These are phyloP conservation scores for Diatrype stigma DNA, from an alignment of 2,329 filamentous ascomycete species.

Conservation along the genomic window DNA sequence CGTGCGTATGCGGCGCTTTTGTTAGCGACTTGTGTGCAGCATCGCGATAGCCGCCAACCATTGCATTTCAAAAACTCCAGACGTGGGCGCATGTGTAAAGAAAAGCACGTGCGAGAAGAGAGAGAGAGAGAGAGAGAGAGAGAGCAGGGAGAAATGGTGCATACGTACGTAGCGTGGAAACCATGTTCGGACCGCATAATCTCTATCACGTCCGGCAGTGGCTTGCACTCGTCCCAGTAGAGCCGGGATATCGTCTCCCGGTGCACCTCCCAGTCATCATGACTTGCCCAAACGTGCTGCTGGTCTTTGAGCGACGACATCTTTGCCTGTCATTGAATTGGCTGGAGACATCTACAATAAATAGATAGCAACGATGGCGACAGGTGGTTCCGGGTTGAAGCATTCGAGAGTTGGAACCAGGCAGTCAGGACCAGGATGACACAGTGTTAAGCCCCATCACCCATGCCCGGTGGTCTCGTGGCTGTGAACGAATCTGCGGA, in stretches of 20 bases:
- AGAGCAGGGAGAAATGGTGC: not conserved
- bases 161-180: conserved; percentile 16
- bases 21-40: not conserved
- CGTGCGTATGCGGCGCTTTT: not conserved
- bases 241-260: conserved; percentile 13
- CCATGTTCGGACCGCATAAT: conserved; percentile 14
- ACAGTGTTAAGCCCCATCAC: no score
- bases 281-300: conserved; percentile 6
- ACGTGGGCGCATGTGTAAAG: no score
- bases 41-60: no score
- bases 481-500: no score
- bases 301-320: not conserved
- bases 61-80: no score
- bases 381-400: no score
- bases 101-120: no score
- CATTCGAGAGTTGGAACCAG: no score
- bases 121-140: not conserved
- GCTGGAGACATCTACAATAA: not conserved
- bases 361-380: not conserved
- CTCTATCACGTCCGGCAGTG: conserved; percentile 14
- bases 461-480: no score
- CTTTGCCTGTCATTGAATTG: not conserved
- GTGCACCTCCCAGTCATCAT: conserved; percentile 13
- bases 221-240: conserved; percentile 15
- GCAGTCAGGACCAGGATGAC: no score